Base-by-base conservation (phyloP, 108 stramenopile genomes). In the Ochromonas danica region DNA sequence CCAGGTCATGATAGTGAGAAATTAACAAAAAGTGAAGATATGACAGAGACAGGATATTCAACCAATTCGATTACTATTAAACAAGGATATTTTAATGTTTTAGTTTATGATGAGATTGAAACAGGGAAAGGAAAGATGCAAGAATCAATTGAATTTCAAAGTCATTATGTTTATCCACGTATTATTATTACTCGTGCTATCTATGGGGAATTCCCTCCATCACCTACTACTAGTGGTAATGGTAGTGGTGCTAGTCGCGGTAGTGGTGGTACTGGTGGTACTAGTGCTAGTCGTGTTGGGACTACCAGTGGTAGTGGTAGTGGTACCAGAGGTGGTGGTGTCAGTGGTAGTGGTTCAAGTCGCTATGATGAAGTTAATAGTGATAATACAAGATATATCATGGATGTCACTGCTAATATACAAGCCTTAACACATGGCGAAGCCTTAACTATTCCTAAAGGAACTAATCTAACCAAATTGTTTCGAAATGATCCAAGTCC, bases 201-300 rank as follows among this genome's bases (percentile, higher is more conserved):
- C 14, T 75, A 75, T 75, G 72, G 72, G 6, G 45, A 75, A 27
- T 33, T 67, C 45, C n/a, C n/a, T n/a, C n/a, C n/a, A n/a, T n/a
- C n/a, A n/a, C n/a, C n/a, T n/a, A n/a, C n/a, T n/a, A n/a, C n/a
- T n/a, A n/a, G n/a, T n/a, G n/a, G n/a, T n/a, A n/a, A n/a, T n/a
- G n/a, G n/a, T n/a, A n/a, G n/a, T n/a, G n/a, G n/a, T n/a, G n/a
- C n/a, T n/a, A n/a, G n/a, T n/a, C n/a, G n/a, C n/a, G n/a, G n/a
- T n/a, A n/a, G n/a, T n/a, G n/a, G n/a, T n/a, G n/a, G n/a, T n/a
- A n/a, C n/a, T n/a, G n/a, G n/a, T n/a, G n/a, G n/a, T n/a, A n/a
- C n/a, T n/a, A n/a, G n/a, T n/a, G n/a, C n/a, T n/a, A n/a, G n/a
- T n/a, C n/a, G n/a, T n/a, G n/a, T n/a, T n/a, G n/a, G n/a, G n/a